A percentile compares a stretch with the other conserved stretches of the same genome.
These are phyloP conservation scores for Pyrenophora graminea DNA, from an alignment of 2,329 filamentous ascomycete genomes.

Conservation along the genomic window DNA sequence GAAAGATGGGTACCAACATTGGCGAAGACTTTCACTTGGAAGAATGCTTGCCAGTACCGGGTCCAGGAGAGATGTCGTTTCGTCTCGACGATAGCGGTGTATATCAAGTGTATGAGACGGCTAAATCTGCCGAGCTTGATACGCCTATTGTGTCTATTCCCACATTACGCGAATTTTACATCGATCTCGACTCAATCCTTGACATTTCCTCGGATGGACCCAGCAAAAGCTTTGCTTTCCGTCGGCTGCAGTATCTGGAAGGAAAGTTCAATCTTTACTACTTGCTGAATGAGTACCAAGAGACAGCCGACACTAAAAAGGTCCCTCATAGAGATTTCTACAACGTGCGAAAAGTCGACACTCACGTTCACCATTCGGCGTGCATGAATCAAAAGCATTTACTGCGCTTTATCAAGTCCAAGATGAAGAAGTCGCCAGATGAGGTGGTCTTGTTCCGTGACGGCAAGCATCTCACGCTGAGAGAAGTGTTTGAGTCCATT, in stretches of 20 bases:
- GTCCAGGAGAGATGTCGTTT: conserved; percentile 71
- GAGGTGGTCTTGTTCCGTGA: conserved; percentile 92
- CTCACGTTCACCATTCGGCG: conserved; percentile 97
- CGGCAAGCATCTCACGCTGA: conserved; percentile 85
- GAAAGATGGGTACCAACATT: conserved; percentile 88
- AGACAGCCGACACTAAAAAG: conserved; percentile 96
- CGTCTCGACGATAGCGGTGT: conserved; percentile 82
- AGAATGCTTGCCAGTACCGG: conserved; percentile 75
- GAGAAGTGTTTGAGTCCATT: conserved; percentile 95
- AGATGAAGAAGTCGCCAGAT: conserved; percentile 98
- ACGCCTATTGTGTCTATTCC: conserved; percentile 81
- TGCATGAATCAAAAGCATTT: conserved; percentile 99
- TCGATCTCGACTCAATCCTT: conserved; percentile 86
- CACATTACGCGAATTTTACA: conserved; percentile 91
- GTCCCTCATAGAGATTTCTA: conserved; percentile 99
- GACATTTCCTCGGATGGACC: conserved; percentile 93
- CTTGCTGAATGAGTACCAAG: conserved; percentile 94
- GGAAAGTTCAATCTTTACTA: conserved; percentile 96
- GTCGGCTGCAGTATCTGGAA: conserved; percentile 91
- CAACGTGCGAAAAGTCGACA: conserved; percentile 98
- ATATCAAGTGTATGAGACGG: conserved; percentile 85
- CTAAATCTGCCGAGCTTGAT: conserved; percentile 63
- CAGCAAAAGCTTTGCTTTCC: conserved; percentile 95
- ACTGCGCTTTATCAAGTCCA: conserved; percentile 97
- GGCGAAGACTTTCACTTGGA: conserved; percentile 89